phyloP scores from a whole-genome alignment of 805 yeast species.

The Blastobotrys muscicola region DNA sequence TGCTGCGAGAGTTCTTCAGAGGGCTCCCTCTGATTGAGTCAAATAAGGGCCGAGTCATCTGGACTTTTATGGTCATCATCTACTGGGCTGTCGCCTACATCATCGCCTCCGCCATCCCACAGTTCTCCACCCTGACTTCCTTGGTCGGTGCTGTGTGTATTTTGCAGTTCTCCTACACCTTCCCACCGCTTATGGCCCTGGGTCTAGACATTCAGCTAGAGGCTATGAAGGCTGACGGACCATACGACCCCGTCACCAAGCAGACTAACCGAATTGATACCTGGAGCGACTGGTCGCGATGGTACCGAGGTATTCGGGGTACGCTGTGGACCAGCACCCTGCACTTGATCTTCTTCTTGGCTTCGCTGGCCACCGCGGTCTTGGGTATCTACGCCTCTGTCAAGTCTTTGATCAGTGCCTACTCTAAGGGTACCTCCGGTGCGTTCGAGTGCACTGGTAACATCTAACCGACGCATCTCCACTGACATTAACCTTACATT shows the following conservation, averaged over 20 bases:
- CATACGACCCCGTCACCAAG: constrained; percentile 17
- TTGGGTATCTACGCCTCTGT: constrained; percentile 24
- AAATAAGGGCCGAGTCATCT: constrained; percentile 28
- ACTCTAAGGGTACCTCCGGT: too few relatives aligned
- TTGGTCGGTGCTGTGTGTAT: constrained; percentile 38
- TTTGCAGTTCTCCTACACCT: constrained; percentile 38
- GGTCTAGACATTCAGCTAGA: constrained; percentile 20
- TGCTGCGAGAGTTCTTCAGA: constrained; percentile 27
- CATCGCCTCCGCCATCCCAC: constrained; percentile 38
- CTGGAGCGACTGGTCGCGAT: constrained; percentile 28
- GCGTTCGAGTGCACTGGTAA: too few relatives aligned
- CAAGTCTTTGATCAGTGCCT: constrained; percentile 6
- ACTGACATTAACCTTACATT: too few relatives aligned
- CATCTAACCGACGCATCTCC: too few relatives aligned
- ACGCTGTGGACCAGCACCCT: constrained; percentile 19
- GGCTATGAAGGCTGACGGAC: constrained; percentile 25
- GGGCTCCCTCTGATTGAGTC: constrained; percentile 28
- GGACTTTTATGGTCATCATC: constrained; percentile 30
- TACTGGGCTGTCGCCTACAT: constrained; percentile 39
- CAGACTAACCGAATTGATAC: constrained; percentile 18
- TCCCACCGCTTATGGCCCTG: constrained; percentile 28
- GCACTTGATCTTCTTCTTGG: constrained; percentile 23
- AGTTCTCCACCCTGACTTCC: constrained; percentile 31
- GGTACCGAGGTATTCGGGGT: constrained; percentile 25
- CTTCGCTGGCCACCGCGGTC: constrained; percentile 25